Evolutionary conservation across 202 grass and related monocot species (phyloP).

Genomic region (Schoenoplectus tabernaemontani): DNA sequence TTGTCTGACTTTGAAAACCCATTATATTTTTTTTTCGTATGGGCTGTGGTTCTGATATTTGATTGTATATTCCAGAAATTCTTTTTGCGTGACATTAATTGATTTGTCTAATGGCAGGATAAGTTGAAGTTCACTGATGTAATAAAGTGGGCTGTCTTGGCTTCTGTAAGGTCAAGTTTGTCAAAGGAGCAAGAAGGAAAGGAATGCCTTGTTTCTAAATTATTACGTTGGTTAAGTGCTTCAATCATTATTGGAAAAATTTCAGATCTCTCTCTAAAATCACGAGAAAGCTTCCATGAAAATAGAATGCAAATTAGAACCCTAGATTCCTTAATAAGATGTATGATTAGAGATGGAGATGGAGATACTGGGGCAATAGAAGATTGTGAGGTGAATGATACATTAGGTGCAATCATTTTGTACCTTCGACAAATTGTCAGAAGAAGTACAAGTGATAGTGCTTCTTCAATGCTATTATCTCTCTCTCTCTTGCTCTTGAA

Average conservation of each 20-base stretch:
- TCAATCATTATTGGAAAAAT: slow-evolving; percentile 77
- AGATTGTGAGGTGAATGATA: slow-evolving; percentile 36
- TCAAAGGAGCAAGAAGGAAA: slow-evolving; percentile 32
- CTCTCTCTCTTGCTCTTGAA: slow-evolving; percentile 60
- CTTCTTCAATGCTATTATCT: slow-evolving; percentile 46
- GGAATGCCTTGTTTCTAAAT: slow-evolving; percentile 47
- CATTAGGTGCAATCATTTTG: slow-evolving; percentile 51
- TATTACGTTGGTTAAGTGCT: slow-evolving; percentile 68
- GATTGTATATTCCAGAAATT: slow-evolving; percentile 45
- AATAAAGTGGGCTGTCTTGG: slow-evolving; percentile 47
- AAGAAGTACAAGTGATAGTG: slow-evolving; percentile 36
- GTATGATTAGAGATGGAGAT: slow-evolving; percentile 30
- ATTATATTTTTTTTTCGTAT: slow-evolving; percentile 33
- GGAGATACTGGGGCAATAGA: slow-evolving; percentile 19
- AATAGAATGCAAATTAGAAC: slow-evolving; percentile 28
- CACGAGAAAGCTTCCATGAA: slow-evolving; percentile 29
- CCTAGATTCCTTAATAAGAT: slow-evolving; percentile 42
- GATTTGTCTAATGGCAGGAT: slow-evolving; percentile 52
- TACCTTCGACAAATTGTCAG: slow-evolving; percentile 56
- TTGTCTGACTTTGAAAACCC: slow-evolving; percentile 13
- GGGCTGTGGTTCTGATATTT: slow-evolving; percentile 41
- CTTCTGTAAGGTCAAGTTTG: slow-evolving; percentile 35
- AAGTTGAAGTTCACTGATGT: slow-evolving; percentile 45
- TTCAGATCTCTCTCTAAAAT: slow-evolving; percentile 37
- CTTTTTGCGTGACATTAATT: background rate